These are phyloP conservation scores for Chimonanthus salicifolius DNA, from an alignment of 164 flowering plant species.

Conservation along the genomic window DNA sequence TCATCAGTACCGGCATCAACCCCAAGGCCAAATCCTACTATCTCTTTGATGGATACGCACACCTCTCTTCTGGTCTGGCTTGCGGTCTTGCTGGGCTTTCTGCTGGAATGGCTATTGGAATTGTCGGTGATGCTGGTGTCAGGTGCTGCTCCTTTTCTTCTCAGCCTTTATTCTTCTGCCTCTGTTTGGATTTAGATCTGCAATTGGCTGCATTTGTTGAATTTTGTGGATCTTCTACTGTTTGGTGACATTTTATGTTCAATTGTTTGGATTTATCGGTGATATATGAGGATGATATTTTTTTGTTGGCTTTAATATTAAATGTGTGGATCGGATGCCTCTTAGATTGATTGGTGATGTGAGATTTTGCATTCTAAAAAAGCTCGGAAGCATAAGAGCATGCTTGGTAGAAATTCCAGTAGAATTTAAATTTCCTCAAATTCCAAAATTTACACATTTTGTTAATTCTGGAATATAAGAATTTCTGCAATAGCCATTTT, in stretches of 20 bases:
- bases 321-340: background rate
- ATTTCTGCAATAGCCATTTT: no score
- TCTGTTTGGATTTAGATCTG: background rate
- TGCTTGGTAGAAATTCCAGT: no score
- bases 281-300: background rate
- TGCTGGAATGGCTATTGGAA: conserved; percentile 90
- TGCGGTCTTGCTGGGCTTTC: conserved; percentile 93
- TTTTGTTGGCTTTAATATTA: background rate
- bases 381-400: no score
- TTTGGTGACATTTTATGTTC: background rate
- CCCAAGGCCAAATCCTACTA: conserved; percentile 83
- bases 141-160: conserved; percentile 33
- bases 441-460: no score
- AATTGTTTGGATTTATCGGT: background rate
- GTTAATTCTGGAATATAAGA: no score
- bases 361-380: background rate
- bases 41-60: conserved; percentile 85
- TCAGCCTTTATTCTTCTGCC: background rate
- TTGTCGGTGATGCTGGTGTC: conserved; percentile 88
- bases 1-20: conserved; percentile 86
- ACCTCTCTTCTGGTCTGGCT: conserved; percentile 80
- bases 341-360: background rate
- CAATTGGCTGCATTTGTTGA: background rate
- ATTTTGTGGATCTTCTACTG: background rate
- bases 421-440: no score